Percentiles rank a stretch among this genome's conserved stretches.
phyloP scores from a whole-genome alignment of 2,329 filamentous ascomycete genomes.

The Penicillium hesseltinei region DNA sequence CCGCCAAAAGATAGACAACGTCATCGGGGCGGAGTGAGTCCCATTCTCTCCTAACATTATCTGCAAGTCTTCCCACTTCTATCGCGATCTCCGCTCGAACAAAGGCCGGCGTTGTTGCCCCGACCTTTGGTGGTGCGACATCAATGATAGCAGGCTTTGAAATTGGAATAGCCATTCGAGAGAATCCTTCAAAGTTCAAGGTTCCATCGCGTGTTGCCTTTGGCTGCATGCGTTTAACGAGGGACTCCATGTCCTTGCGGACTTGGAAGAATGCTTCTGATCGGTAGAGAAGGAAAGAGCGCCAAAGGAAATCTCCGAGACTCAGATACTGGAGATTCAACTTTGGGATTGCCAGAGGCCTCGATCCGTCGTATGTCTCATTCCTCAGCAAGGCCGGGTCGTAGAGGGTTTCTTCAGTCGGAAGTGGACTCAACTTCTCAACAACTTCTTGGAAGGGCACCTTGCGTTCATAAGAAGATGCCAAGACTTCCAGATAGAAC shows the following conservation, averaged over 20 bases:
- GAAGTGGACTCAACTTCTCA: constrained; percentile 69
- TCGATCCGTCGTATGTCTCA: constrained; percentile 82
- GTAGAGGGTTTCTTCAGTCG: constrained; percentile 78
- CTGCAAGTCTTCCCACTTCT: constrained; percentile 75
- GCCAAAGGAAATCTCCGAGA: constrained; percentile 94
- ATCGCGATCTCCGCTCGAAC: constrained; percentile 84
- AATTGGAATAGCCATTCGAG: constrained; percentile 88
- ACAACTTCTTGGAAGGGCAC: constrained; percentile 80
- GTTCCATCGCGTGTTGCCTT: constrained; percentile 62
- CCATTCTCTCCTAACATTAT: constrained; percentile 80
- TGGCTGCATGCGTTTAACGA: constrained; percentile 75
- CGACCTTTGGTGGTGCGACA: constrained; percentile 77
- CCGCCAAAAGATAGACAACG: constrained; percentile 79
- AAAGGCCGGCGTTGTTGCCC: constrained; percentile 75
- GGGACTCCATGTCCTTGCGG: constrained; percentile 82
- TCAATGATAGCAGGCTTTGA: constrained; percentile 83
- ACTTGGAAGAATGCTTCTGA: constrained; percentile 93
- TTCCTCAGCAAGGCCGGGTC: constrained; percentile 75
- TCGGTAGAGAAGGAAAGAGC: constrained; percentile 83
- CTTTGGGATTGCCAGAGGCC: constrained; percentile 86
- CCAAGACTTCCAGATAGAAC: constrained; percentile 62
- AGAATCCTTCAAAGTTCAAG: constrained; percentile 73
- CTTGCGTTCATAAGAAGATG: constrained; percentile 72
- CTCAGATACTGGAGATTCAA: constrained; percentile 94
- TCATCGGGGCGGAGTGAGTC: constrained; percentile 83